A percentile compares a stretch with the other conserved stretches of the same genome.
These are phyloP conservation scores for Phaseolus coccineus DNA, from an alignment of 331 rosid genomes.

Conservation along the genomic window DNA sequence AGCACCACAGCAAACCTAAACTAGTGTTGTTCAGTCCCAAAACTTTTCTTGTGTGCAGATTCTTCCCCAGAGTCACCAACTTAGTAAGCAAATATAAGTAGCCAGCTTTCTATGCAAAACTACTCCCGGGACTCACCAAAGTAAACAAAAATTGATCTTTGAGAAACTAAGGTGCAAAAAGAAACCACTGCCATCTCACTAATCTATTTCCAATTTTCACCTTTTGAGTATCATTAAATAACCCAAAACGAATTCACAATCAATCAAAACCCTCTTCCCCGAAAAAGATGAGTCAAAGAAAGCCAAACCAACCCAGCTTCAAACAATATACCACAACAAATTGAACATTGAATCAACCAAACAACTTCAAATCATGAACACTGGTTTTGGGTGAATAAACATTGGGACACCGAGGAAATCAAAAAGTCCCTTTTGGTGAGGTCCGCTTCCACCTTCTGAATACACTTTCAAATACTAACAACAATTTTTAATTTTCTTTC, in stretches of 20 bases:
- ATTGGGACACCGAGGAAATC: neutral
- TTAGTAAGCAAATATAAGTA: neutral
- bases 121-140: too few species aligned
- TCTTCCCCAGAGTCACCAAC: neutral
- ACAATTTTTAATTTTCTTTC: neutral
- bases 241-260: neutral
- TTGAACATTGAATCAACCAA: neutral
- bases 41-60: neutral
- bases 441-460: neutral
- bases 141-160: too few species aligned
- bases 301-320: neutral
- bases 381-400: slow-evolving; percentile 2
- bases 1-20: neutral
- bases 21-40: neutral
- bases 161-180: too few species aligned
- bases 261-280: neutral
- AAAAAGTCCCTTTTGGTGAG: neutral
- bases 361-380: neutral
- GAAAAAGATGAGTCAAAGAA: neutral
- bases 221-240: neutral
- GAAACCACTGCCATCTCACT: neutral
- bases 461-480: neutral
- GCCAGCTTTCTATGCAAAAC: too few species aligned
- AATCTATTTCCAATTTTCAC: neutral
- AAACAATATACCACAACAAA: neutral